Conservation (phyloP, 805 yeast species). For the Hanseniaspora lindneri region DNA sequence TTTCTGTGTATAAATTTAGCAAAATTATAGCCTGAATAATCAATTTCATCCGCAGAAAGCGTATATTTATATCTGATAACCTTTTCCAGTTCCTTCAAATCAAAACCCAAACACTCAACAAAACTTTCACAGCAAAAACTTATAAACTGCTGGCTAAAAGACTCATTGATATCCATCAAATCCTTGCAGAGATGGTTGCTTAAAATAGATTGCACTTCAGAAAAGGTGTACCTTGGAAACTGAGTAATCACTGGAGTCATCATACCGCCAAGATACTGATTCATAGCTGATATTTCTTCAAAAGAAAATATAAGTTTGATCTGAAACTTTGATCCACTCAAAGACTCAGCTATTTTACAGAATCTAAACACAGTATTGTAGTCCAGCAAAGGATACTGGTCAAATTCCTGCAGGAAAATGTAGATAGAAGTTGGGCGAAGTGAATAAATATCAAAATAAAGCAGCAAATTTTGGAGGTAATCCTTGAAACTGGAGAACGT, state of each 20-base stretch:
- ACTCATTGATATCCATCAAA: not conserved
- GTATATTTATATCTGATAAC: constrained; percentile 4
- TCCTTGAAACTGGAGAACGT: constrained; percentile 5
- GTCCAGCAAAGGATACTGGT: constrained; percentile 8
- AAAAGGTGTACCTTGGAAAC: constrained; percentile 6
- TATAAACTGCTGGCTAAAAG: constrained; percentile 4
- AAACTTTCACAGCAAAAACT: constrained; percentile 8
- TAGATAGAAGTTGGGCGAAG: constrained; percentile 2
- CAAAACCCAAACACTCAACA: constrained; percentile 5
- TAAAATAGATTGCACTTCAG: constrained; percentile 4
- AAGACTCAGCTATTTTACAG: constrained; percentile 3
- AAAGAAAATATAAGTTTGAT: constrained; percentile 14
- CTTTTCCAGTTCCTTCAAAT: not conserved
- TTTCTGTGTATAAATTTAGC: constrained; percentile 1
- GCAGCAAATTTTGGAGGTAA: constrained; percentile 5
- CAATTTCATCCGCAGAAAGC: not conserved
- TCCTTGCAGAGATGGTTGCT: constrained; percentile 2
- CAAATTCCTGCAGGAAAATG: constrained; percentile 11
- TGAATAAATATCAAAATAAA: not conserved
- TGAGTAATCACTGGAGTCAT: not conserved
- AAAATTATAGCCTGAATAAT: not conserved
- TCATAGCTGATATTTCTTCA: constrained; percentile 1
- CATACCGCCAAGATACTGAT: constrained; percentile 4
- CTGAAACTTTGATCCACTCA: constrained; percentile 10
- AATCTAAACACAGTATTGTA: constrained; percentile 4